These are phyloP conservation scores for Venturiaceae sp. DNA, from an alignment of 2,329 filamentous ascomycete species.

Conservation along the genomic window DNA sequence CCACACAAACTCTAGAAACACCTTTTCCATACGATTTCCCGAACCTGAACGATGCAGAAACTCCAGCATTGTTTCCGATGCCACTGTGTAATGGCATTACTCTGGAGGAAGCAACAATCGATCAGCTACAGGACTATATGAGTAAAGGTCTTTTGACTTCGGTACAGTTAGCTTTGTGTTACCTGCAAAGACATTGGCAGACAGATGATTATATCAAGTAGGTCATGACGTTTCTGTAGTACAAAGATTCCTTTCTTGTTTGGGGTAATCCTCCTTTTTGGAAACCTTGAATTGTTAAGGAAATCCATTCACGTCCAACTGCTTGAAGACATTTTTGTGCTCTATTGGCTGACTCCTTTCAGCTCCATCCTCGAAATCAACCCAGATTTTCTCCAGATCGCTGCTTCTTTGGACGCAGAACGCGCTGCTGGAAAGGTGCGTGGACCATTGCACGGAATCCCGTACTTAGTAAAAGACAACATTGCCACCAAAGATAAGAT, in stretches of 20 bases:
- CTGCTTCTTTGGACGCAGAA: slow-evolving; percentile 50
- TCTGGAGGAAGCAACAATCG: slow-evolving; percentile 61
- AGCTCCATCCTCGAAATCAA: slow-evolving; percentile 53
- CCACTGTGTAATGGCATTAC: slow-evolving; percentile 47
- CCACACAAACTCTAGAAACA: slow-evolving; percentile 8
- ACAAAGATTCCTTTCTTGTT: not conserved
- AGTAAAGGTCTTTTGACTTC: slow-evolving; percentile 44
- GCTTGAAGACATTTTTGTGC: not conserved
- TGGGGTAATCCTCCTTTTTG: not conserved
- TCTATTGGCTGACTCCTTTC: not conserved
- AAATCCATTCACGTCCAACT: not conserved
- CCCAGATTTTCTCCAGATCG: slow-evolving; percentile 56
- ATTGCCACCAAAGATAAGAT: slow-evolving; percentile 59
- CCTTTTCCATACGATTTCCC: slow-evolving; percentile 28
- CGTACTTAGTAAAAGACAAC: slow-evolving; percentile 67
- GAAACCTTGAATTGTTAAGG: not conserved
- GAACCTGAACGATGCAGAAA: slow-evolving; percentile 16
- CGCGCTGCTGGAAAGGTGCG: slow-evolving; percentile 45
- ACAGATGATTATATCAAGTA: slow-evolving; percentile 10
- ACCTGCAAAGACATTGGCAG: slow-evolving; percentile 4
- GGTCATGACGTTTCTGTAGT: not conserved
- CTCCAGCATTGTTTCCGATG: slow-evolving; percentile 49
- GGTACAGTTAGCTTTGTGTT: slow-evolving; percentile 27
- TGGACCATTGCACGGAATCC: slow-evolving; percentile 65
- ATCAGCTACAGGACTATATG: slow-evolving; percentile 54